These are phyloP conservation scores for Pneumocystis wakefieldiae DNA, from an alignment of 1,139 yeast species.

Conservation along the genomic window DNA sequence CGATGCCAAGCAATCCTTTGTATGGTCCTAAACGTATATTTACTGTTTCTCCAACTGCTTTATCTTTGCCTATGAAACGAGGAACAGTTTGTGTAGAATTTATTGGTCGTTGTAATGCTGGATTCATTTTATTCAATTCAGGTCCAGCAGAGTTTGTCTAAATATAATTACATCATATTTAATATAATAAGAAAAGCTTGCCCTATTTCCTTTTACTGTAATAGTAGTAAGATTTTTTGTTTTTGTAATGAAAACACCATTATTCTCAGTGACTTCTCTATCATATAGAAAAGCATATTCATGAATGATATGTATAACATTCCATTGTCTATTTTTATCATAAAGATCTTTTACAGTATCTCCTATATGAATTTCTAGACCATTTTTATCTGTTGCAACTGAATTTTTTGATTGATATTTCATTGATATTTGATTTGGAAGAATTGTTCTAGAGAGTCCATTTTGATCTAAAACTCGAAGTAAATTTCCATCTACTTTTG, in stretches of 20 bases:
- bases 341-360: slow-evolving; percentile 74
- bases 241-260: slow-evolving; percentile 78
- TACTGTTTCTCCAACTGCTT: slow-evolving; percentile 66
- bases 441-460: slow-evolving; percentile 56
- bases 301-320: slow-evolving; percentile 71
- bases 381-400: slow-evolving; percentile 74
- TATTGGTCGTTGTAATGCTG: slow-evolving; percentile 28
- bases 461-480: slow-evolving; percentile 73
- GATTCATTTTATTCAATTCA: slow-evolving; percentile 74
- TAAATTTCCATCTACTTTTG: slow-evolving; percentile 75
- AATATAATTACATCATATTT: slow-evolving; percentile 15
- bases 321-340: slow-evolving; percentile 79
- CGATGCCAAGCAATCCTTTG: slow-evolving; percentile 87
- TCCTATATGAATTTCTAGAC: slow-evolving; percentile 72
- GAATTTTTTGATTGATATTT: slow-evolving; percentile 51
- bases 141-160: slow-evolving; percentile 31
- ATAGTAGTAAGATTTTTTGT: slow-evolving; percentile 67
- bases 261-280: slow-evolving; percentile 63
- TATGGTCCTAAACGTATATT: slow-evolving; percentile 73
- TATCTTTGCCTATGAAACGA: slow-evolving; percentile 59
- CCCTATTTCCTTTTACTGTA: slow-evolving; percentile 63
- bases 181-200: slow-evolving; percentile 21
- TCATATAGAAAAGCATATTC: slow-evolving; percentile 65
- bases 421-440: slow-evolving; percentile 68
- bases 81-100: slow-evolving; percentile 27